These are phyloP conservation scores for Pyrenochaeta sp. DNA, from an alignment of 2,329 filamentous ascomycete genomes.

Conservation along the genomic window DNA sequence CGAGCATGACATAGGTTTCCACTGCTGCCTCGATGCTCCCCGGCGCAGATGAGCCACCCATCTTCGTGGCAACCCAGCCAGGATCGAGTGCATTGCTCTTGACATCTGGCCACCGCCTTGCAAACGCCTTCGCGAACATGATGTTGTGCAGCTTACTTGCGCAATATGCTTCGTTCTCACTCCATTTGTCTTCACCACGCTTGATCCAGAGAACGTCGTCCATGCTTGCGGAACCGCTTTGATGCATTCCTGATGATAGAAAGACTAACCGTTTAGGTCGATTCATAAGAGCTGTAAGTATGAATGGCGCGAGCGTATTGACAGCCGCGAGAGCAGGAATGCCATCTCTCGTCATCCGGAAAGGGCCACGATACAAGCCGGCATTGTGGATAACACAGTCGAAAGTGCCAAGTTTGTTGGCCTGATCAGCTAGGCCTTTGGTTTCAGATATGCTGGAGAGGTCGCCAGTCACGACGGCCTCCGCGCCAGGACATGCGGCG, in stretches of 20 bases:
- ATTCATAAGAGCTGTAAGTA: constrained; percentile 62
- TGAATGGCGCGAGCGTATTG: constrained; percentile 66
- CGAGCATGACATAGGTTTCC: constrained; percentile 59
- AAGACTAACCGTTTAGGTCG: constrained; percentile 62
- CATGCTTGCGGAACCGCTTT: constrained; percentile 55
- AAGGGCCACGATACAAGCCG: constrained; percentile 57
- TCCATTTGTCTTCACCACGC: constrained; percentile 45
- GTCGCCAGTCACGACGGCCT: constrained; percentile 62
- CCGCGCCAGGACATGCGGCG: constrained; percentile 59
- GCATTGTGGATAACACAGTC: constrained; percentile 68
- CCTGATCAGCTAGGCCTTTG: constrained; percentile 60
- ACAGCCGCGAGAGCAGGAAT: constrained; percentile 63
- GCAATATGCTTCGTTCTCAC: constrained; percentile 56
- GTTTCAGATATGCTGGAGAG: constrained; percentile 61
- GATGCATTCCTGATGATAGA: constrained; percentile 62
- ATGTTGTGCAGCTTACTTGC: constrained; percentile 66
- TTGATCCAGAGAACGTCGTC: constrained; percentile 52
- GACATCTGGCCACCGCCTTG: constrained; percentile 56
- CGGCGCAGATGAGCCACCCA: constrained; percentile 60
- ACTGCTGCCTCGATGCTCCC: constrained; percentile 59
- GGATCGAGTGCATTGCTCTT: constrained; percentile 61
- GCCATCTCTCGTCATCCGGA: constrained; percentile 55
- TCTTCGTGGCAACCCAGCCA: constrained; percentile 65
- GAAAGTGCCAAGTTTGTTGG: constrained; percentile 60
- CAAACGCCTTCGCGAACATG: constrained; percentile 64